Base-by-base conservation (phyloP, 2,329 filamentous ascomycete species). In the Coleophoma cylindrospora region DNA sequence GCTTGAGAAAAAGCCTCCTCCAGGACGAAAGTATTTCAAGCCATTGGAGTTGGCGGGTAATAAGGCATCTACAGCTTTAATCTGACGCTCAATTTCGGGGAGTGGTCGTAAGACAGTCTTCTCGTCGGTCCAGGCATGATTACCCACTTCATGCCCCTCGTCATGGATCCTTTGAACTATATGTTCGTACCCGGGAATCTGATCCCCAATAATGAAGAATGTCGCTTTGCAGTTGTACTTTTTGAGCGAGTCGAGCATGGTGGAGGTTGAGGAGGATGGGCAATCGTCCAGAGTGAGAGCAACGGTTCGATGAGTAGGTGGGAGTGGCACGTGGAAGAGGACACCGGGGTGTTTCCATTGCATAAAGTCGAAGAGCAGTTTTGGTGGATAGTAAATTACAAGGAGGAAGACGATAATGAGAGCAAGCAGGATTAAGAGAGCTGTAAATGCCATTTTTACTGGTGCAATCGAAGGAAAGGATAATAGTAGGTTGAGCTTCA, bases 81-180 rank as follows among this genome's bases (percentile, higher is more conserved):
- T 84, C 70, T 95, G 81, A 1, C 65, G 62, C 34, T 74, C 69
- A 1, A 96, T 77, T 54, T 78, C 74, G 0, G 70, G 70, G 47
- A 83, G 75, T 37, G 74, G 68, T 22, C 95, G 73, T 0, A 73
- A 72, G 41, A 79, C 75, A 10, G 84, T 86, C 0, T 89, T 82
- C 71, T 94, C 89, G 68, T 96, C 91, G 65, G 83, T 80, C 89
- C 94, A 91, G 10, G 87, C 91, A 68, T 96, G 91, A 69, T 96
- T 96, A 21, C 80, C 91, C 3, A 96, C 73, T 71, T 91, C 87
- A 65, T 87, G 80, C 17, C 83, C 84, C 45, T 69, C 72, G 34
- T 72, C 70, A n/a, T 88, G 72, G 1, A 87, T 70, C 38, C 79
- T 72, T 41, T 74, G 68, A 33, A 90, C 72, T 3, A 76, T 67